Evolutionary conservation across 306 rosid species (phyloP).

Genomic region (Gleditsia sinensis): DNA sequence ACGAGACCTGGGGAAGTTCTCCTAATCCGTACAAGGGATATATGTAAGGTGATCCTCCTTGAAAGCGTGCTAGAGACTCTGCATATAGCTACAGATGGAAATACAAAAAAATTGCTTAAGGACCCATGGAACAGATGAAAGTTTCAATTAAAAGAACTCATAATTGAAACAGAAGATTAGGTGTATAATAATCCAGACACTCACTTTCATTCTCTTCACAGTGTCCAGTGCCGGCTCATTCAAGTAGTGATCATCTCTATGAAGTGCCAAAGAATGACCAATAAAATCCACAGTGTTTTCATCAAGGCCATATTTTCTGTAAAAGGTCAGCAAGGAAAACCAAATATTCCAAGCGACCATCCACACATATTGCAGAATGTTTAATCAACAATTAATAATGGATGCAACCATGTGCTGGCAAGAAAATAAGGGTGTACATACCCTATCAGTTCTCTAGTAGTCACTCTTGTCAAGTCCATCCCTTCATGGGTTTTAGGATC

Average conservation of each 20-base stretch:
- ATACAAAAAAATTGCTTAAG: slow-evolving; percentile 20
- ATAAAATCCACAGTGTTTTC: slow-evolving; percentile 90
- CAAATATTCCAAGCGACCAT: slow-evolving; percentile 5
- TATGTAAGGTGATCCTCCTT: slow-evolving; percentile 98
- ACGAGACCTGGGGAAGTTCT: slow-evolving; percentile 94
- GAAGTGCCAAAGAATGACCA: slow-evolving; percentile 99
- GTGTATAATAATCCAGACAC: slow-evolving; percentile 18
- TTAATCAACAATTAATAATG: slow-evolving; percentile 4
- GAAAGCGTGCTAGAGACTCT: slow-evolving; percentile 95
- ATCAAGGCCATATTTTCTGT: slow-evolving; percentile 95
- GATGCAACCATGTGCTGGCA: not conserved
- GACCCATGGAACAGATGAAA: slow-evolving; percentile 25
- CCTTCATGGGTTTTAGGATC: slow-evolving; percentile 93
- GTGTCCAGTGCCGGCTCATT: slow-evolving; percentile 92
- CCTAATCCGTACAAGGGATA: slow-evolving; percentile 98
- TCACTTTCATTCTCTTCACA: slow-evolving; percentile 94
- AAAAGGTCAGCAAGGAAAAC: slow-evolving; percentile 37
- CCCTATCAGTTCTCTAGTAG: slow-evolving; percentile 85
- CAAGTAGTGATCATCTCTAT: slow-evolving; percentile 89
- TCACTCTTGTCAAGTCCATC: slow-evolving; percentile 83
- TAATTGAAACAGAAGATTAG: slow-evolving; percentile 8
- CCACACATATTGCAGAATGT: not conserved
- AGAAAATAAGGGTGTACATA: slow-evolving; percentile 42
- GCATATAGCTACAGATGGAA: slow-evolving; percentile 71
- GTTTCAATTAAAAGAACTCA: slow-evolving; percentile 17